Evolutionary conservation across 371 early-diverging fungal species (phyloP), one percentile per base, ranked within the genome.

Genomic region (Mucor sp.): DNA sequence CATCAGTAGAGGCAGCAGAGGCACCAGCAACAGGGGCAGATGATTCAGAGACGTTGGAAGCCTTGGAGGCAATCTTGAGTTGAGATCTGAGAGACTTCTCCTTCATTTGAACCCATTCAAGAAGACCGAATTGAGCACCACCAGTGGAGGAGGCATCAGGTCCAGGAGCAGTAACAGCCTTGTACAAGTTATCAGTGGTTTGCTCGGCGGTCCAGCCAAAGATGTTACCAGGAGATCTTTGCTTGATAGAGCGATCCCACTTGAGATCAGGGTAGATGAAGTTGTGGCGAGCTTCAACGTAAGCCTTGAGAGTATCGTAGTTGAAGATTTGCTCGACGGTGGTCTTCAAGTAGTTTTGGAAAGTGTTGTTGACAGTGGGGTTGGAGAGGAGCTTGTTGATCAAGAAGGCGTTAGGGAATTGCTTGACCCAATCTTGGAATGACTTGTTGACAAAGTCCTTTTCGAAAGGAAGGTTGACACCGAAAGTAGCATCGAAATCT

Each of bases 401-500:
- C 79, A 87, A 58, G 57, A 74, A 75, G 8, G 67, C 84, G 6
- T 63, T 47, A 21, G 84, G 81, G 70, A 75, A 85, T 17, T 60
- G 63, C 2, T 60, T 41, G 12, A 78, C 73, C 65, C 58, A 84
- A 1, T 71, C 58, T 6, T 60, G 78, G 65, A 82, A 85, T n/a
- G 84, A 75, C 48, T 74, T 63, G 1, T 58, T 61, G 47, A 74
- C 68, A 48, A 78, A 83, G 17, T 47, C 66, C 6, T 55, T 64
- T 6, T 59, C 69, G 53, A 76, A 73, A n/a, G 60, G 58, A 59
- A 84, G 57, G 69, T 85, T 87, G 67, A 87, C 77, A 72, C 87
- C 87, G 64, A 87, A 87, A 53, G 87, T 85, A 21, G 78, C 87
- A 61, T 87, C 87, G 58, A 75, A 87, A 61, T 87, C 87, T 72